Evolutionary conservation across 257 asterid species (phyloP), one percentile per base, ranked within the genome.

Genomic region (Petunia secreta): DNA sequence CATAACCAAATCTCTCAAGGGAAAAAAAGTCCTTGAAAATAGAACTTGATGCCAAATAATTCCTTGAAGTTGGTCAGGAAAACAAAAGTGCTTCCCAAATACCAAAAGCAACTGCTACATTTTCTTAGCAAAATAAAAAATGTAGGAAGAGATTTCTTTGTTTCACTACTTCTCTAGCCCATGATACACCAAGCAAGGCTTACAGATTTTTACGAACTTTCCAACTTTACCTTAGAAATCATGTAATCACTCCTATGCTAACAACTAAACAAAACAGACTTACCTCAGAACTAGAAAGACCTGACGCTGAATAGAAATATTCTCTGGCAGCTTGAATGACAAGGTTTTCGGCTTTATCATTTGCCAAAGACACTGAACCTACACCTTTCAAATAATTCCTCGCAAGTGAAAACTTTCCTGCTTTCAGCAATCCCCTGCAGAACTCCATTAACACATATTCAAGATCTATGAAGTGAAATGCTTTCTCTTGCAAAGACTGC

Each of bases 241-340:
- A 71, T 1, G 3, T 34, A n/a, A 79, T 48, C 52, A 65, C n/a
- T 37, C 62, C 63, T 57, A 63, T 64, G 50, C 55, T 52, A 65
- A 34, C 50, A 41, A 60, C 55, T 48, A 75, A 16, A 68, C 57
- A 52, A 63, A 68, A 40, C 69, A 81, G 39, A 86, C 86, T 86
- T 88, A 92, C 99, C 92, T 96, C 99, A 2, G 94, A 89, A 86
- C 97, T 88, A 78, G 97, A 79, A 81, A 96, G 98, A 87, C 97
- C 94, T 77, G 99, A 96, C 43, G 99, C 99, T 83, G 99, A 92
- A 85, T 87, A 96, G 89, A 96, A 96, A 84, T 96, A 96, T 84
- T 96, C 99, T 85, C 99, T 86, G 57, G 98, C 98, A 85, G 99
- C 97, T 89, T 92, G 98, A 87, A 96, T 91, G 83, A 96, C 98